Evolutionary conservation across 2,329 filamentous ascomycete genomes (phyloP), one percentile per base, ranked within the genome.

Genomic region (Thielaviopsis euricoi): DNA sequence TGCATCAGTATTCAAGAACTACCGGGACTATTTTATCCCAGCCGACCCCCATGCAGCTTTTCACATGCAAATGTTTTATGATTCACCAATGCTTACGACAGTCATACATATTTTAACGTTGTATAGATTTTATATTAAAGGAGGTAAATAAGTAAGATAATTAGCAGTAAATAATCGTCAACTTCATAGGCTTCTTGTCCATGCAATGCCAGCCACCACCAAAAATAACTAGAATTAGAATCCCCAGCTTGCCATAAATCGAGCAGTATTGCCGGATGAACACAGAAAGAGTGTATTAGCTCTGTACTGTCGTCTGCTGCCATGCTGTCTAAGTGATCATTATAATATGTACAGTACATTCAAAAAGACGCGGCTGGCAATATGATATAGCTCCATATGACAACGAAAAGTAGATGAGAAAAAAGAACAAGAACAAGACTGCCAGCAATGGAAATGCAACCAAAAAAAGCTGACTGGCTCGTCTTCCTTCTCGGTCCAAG

Each of bases 261-360:
- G 3, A 26, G 25, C 29, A 33, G 4, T 33, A 33, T 6, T 33
- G 12, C 29, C 12, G 29, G 29, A 33, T 10, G 29, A 33, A 33
- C 5, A 33, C 25, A 7, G 7, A 26, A 7, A 40, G 33, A 40
- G 3, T 4, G 10, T 12, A 17, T 40, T 40, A 7, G 4, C n/a
- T 43, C 17, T 48, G 43, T 48, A n/a, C n/a, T n/a, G 43, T n/a
- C n/a, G 43, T 37, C 25, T 52, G 50, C 10, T 33, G 4, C 48
- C 54, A 23, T 48, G 26, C 33, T 33, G 53, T 58, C 52, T 55
- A 58, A 55, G 48, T 17, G 21, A 55, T 56, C 49, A 56, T 59
- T 52, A 59, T 23, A 56, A 43, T 59, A 58, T 58, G 46, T 58
- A 51, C 46, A 52, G 48, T 59, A 56, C 58, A 59, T 52, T 19